phyloP scores from a whole-genome alignment of 768 basidiomycete species.

The Lactifluus rugatus region DNA sequence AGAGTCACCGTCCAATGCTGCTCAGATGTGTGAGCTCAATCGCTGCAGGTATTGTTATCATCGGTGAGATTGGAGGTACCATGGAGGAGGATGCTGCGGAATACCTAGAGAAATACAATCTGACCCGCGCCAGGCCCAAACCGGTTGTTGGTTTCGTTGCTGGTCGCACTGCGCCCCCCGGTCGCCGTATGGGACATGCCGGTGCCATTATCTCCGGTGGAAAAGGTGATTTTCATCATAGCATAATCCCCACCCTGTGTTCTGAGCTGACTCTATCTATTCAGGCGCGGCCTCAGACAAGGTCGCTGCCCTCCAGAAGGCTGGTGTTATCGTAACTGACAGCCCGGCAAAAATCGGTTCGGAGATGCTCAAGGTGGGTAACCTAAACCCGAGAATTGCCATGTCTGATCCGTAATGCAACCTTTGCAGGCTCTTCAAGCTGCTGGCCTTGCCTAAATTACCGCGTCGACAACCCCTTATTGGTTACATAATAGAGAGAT shows the following conservation, averaged over 20 bases:
- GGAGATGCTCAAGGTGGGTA: constrained; percentile 75
- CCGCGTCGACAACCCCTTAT: constrained; percentile 12
- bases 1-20: neutral
- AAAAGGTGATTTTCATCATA: constrained; percentile 49
- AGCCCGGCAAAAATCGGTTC: constrained; percentile 92
- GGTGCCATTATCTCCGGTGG: constrained; percentile 98
- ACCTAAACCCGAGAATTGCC: neutral
- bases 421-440: constrained; percentile 61
- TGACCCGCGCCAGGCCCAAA: constrained; percentile 76
- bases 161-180: constrained; percentile 94
- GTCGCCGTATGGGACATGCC: constrained; percentile 96
- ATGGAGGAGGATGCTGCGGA: constrained; percentile 99
- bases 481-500: constrained; percentile 30
- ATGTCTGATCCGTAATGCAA: constrained; percentile 13
- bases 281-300: constrained; percentile 87
- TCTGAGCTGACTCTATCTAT: neutral
- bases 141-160: constrained; percentile 98
- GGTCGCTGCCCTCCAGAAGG: constrained; percentile 80
- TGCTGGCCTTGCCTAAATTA: constrained; percentile 52
- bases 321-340: constrained; percentile 88
- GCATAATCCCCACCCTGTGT: neutral
- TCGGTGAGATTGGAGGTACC: constrained; percentile 97
- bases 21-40: constrained; percentile 6
- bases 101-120: constrained; percentile 89
- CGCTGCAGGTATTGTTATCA: constrained; percentile 78